Evolutionary conservation across 2,329 filamentous ascomycete genomes (phyloP).

Genomic region (Cladorrhinum sp.): DNA sequence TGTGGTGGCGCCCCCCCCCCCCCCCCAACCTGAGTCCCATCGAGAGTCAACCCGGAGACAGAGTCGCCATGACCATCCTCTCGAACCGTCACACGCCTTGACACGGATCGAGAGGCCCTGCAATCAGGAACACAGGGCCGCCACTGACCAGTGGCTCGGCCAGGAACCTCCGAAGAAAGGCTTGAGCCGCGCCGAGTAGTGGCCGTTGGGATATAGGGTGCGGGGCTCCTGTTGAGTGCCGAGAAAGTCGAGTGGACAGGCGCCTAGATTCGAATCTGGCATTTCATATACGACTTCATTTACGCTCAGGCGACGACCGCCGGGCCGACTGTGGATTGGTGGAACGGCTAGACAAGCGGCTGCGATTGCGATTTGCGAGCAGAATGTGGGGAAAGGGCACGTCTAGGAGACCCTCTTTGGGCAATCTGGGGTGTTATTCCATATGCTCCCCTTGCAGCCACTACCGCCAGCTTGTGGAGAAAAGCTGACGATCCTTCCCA

Average conservation of each 20-base stretch:
- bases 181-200: constrained; percentile 24
- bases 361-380: constrained; percentile 7
- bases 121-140: constrained; percentile 39
- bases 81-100: constrained; percentile 9
- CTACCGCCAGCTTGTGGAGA: constrained; percentile 16
- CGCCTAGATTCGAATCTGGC: constrained; percentile 24
- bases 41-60: constrained; percentile 4
- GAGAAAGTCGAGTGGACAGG: constrained; percentile 22
- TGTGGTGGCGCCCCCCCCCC: constrained; percentile 6
- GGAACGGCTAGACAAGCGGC: not conserved
- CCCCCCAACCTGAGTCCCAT: constrained; percentile 2
- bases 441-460: constrained; percentile 22
- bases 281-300: constrained; percentile 29
- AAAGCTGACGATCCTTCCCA: constrained; percentile 11
- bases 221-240: constrained; percentile 25
- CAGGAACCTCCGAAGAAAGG: constrained; percentile 30
- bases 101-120: constrained; percentile 13
- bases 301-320: constrained; percentile 21
- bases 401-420: constrained; percentile 4
- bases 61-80: not conserved
- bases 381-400: constrained; percentile 24
- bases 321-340: constrained; percentile 25
- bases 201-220: constrained; percentile 24
- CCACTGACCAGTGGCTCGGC: constrained; percentile 26
- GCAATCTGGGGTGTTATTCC: constrained; percentile 27